These are phyloP conservation scores for Penicillium subrubescens DNA, from an alignment of 495 filamentous ascomycete species.

Conservation along the genomic window DNA sequence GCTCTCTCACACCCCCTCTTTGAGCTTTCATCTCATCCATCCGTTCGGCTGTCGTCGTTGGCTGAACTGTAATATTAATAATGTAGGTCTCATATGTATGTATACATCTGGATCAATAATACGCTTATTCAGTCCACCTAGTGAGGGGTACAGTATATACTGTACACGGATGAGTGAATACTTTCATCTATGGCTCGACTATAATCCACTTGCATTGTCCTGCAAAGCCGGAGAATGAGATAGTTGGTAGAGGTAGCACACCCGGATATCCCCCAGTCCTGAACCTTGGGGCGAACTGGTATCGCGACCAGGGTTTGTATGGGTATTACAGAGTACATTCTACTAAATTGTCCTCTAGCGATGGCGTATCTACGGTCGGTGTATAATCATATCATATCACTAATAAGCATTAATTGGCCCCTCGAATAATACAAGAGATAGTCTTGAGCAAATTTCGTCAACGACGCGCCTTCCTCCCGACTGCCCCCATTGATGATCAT, in stretches of 20 bases:
- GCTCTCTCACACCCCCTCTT: slow-evolving; percentile 10
- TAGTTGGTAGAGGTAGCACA: background rate
- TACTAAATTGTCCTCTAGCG: background rate
- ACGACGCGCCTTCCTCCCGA: background rate
- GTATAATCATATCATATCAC: background rate
- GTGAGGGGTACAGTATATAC: background rate
- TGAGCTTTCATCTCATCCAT: too few relatives aligned
- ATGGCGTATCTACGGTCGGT: background rate
- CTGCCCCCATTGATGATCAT: slow-evolving; percentile 7
- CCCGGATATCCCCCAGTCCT: background rate
- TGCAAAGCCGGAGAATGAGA: too few relatives aligned
- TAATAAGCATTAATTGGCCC: background rate
- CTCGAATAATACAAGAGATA: background rate
- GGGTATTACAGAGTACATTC: too few relatives aligned
- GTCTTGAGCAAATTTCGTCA: background rate
- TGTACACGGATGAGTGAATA: background rate
- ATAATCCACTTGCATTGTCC: too few relatives aligned
- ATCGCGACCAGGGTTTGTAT: background rate
- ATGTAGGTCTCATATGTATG: background rate
- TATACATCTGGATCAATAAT: background rate
- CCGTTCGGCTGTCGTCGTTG: slow-evolving; percentile 12
- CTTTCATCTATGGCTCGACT: background rate
- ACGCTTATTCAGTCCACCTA: background rate
- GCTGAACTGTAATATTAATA: background rate
- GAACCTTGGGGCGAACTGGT: background rate